Base-by-base conservation (phyloP, 1,284 basidiomycete genomes). In the Apiotrichum sp. region DNA sequence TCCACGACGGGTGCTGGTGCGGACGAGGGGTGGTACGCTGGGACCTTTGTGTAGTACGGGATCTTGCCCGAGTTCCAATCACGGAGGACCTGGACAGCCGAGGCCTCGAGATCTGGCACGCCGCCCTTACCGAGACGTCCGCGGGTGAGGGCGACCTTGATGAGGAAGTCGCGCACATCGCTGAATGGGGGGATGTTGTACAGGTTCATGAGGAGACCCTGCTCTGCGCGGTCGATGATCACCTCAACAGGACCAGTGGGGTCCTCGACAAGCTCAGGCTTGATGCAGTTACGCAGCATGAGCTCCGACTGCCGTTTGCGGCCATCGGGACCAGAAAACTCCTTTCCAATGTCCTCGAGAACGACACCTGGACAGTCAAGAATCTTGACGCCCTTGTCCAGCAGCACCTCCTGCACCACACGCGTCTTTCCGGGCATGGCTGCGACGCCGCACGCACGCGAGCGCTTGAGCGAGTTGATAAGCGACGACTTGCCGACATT, bases 41-140 rank as follows among this genome's bases (percentile, higher is more conserved):
- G 93, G 2, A 93, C 89, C 1, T 79, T 73, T 1, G 90, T 89
- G 76, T 82, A 88, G 77, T 91, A 98, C 0, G 88, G 86, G 32
- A 98, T 97, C 70, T 92, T 93, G 67, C 97, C 92, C 62, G 89
- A 84, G 70, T 98, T 98, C 93, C 95, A 98, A 72, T 98, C 95
- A 47, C 82, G 84, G 4, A 98, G 76, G n/a, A 98, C 82, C 13
- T 86, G 85, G 34, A 89, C 84, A 0, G 93, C 92, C 0, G 90
- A 83, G 0, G 86, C 82, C 47, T 88, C 84, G 16, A 95, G 74
- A 74, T 98, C 93, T 0, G 95, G 93, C 2, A 92, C 87, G 55
- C 93, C 95, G 35, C 93, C 93, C 80, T 92, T 93, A 51, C 88
- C 81, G 4, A 96, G 79, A 42, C 88, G 82, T 8, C 95, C 95